phyloP scores from a whole-genome alignment of 768 basidiomycete genomes.

The Kwoniella newhampshirensis region DNA sequence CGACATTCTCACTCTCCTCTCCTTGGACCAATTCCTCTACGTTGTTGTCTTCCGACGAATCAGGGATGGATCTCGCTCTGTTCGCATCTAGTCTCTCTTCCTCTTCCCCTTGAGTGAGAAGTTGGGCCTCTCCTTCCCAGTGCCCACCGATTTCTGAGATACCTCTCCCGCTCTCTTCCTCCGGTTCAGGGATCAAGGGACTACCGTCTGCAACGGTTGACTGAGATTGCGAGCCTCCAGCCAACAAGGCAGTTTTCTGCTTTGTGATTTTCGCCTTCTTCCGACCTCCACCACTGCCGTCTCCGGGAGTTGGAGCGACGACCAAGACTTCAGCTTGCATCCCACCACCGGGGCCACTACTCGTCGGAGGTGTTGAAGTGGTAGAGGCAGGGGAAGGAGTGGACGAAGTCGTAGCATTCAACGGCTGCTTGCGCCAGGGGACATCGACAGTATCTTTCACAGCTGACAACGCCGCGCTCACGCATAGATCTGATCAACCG shows the following conservation, averaged over 20 bases:
- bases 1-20: not conserved
- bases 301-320: constrained; percentile 6
- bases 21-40: not conserved
- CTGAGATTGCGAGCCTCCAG: not conserved
- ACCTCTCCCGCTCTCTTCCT: not conserved
- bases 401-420: constrained; percentile 13
- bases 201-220: too few relatives aligned
- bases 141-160: not conserved
- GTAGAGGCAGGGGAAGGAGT: not conserved
- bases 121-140: constrained; percentile 13
- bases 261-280: constrained; percentile 15
- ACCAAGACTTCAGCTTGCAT: constrained; percentile 11
- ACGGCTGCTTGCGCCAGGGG: constrained; percentile 63
- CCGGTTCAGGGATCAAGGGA: too few relatives aligned
- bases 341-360: constrained; percentile 2
- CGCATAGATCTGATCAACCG: constrained; percentile 70
- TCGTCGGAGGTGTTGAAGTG: not conserved
- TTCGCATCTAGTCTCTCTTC: constrained; percentile 9
- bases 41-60: not conserved
- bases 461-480: constrained; percentile 85
- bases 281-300: constrained; percentile 12
- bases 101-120: constrained; percentile 8
- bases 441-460: constrained; percentile 79
- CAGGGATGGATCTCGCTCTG: constrained; percentile 4
- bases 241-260: constrained; percentile 4